These are phyloP conservation scores for Purpureocillium lavendulum DNA, from an alignment of 2,329 filamentous ascomycete species.

Conservation along the genomic window DNA sequence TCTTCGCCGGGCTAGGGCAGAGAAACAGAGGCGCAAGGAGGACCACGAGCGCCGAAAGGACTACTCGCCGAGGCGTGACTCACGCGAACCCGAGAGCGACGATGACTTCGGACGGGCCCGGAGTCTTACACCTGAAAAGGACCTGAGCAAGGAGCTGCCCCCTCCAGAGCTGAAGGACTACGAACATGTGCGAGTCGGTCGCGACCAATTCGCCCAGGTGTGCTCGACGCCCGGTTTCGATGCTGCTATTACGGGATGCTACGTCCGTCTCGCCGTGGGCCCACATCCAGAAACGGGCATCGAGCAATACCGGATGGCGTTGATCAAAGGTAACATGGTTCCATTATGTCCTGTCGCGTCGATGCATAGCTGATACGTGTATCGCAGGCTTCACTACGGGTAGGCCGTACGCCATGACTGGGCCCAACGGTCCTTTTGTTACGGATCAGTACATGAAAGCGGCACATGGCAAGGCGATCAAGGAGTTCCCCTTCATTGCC, in stretches of 20 bases:
- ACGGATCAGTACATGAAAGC: constrained; percentile 80
- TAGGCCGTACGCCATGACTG: constrained; percentile 75
- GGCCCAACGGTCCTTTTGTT: constrained; percentile 67
- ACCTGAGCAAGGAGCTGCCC: constrained; percentile 60
- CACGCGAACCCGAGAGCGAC: constrained; percentile 61
- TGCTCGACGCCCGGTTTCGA: constrained; percentile 93
- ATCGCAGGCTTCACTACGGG: constrained; percentile 64
- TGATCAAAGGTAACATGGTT: constrained; percentile 65
- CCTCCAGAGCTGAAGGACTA: constrained; percentile 72
- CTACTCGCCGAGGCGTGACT: constrained; percentile 23
- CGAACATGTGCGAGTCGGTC: constrained; percentile 74
- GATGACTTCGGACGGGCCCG: constrained; percentile 63
- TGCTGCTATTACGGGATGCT: constrained; percentile 72
- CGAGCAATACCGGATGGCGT: constrained; percentile 78
- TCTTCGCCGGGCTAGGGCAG: constrained; percentile 51
- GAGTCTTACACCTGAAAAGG: constrained; percentile 49
- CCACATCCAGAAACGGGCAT: constrained; percentile 63
- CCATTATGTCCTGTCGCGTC: no score
- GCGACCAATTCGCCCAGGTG: constrained; percentile 79
- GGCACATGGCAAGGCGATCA: constrained; percentile 74
- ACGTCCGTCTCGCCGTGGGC: constrained; percentile 75
- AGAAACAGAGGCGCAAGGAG: constrained; percentile 42
- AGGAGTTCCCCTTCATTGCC: constrained; percentile 82
- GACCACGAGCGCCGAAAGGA: constrained; percentile 56
- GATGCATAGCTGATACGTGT: not conserved